Evolutionary conservation across 805 yeast genomes (phyloP).

Genomic region (Lipomyces anomalus): DNA sequence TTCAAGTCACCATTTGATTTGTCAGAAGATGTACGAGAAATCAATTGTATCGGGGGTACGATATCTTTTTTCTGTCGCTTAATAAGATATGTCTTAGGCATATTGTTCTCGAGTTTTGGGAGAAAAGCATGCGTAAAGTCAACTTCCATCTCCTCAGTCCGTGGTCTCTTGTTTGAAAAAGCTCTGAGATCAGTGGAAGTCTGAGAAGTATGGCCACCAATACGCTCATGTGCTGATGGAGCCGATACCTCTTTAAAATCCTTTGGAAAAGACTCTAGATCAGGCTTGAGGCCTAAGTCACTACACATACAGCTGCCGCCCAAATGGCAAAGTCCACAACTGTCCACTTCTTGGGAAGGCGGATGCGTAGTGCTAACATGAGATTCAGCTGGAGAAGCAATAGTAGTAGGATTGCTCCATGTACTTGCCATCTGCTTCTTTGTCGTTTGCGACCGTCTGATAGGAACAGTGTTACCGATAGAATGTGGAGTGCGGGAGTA

Average conservation of each 20-base stretch:
- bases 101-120: too few species aligned
- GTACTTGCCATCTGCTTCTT: background rate
- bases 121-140: conserved; percentile 23
- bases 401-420: background rate
- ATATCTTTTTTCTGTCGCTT: background rate
- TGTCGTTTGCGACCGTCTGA: background rate
- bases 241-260: conserved; percentile 1
- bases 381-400: conserved; percentile 5
- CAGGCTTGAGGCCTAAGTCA: conserved; percentile 20
- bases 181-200: conserved; percentile 1
- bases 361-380: background rate
- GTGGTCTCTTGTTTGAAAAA: conserved; percentile 1
- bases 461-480: too few species aligned
- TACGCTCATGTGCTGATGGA: background rate
- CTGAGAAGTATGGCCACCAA: too few species aligned
- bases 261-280: conserved; percentile 16
- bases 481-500: too few species aligned
- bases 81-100: background rate
- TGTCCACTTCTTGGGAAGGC: conserved; percentile 5
- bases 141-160: conserved; percentile 16
- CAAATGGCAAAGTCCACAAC: conserved; percentile 21
- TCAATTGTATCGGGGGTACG: too few species aligned
- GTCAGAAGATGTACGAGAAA: background rate
- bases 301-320: conserved; percentile 23
- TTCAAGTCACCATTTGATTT: background rate